Evolutionary conservation across 2,329 filamentous ascomycete species (phyloP).

Genomic region (Pezizomycotina sp.): DNA sequence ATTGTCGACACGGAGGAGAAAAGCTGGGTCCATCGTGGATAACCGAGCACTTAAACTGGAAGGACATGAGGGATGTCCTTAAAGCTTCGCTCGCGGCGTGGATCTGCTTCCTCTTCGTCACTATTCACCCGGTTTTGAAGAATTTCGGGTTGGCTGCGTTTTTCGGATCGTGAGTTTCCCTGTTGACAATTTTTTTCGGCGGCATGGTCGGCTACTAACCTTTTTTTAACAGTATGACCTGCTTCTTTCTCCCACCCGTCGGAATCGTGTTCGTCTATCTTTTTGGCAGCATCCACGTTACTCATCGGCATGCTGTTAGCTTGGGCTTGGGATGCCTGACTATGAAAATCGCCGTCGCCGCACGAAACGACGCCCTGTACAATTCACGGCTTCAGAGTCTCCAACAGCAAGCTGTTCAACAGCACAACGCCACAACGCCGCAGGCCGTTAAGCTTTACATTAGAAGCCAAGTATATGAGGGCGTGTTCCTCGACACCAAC

Average conservation of each 20-base stretch:
- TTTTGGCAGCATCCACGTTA: slow-evolving; percentile 32
- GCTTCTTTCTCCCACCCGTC: slow-evolving; percentile 35
- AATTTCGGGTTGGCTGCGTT: slow-evolving; percentile 34
- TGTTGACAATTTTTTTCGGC: background rate
- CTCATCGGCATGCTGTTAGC: slow-evolving; percentile 34
- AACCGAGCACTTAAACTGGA: slow-evolving; percentile 33
- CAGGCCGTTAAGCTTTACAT: slow-evolving; percentile 25
- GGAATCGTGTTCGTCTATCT: slow-evolving; percentile 34
- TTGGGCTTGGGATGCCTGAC: slow-evolving; percentile 37
- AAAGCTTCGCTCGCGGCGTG: slow-evolving; percentile 35
- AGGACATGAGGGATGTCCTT: slow-evolving; percentile 34
- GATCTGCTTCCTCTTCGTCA: slow-evolving; percentile 34
- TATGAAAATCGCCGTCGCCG: slow-evolving; percentile 35
- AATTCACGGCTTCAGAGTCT: slow-evolving; percentile 28
- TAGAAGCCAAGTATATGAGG: slow-evolving; percentile 31
- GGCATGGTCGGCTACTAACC: background rate
- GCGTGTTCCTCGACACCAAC: slow-evolving; percentile 35
- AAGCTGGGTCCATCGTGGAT: too few species aligned
- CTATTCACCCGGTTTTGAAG: slow-evolving; percentile 32
- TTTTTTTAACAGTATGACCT: slow-evolving; percentile 20
- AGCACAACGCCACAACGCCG: slow-evolving; percentile 29
- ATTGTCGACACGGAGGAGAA: too few species aligned
- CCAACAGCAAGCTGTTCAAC: slow-evolving; percentile 30
- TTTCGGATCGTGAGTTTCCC: slow-evolving; percentile 27
- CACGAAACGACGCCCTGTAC: slow-evolving; percentile 30